These are phyloP conservation scores for Alloteropsis semialata DNA, from an alignment of 176 grass and related monocot species.

Conservation along the genomic window DNA sequence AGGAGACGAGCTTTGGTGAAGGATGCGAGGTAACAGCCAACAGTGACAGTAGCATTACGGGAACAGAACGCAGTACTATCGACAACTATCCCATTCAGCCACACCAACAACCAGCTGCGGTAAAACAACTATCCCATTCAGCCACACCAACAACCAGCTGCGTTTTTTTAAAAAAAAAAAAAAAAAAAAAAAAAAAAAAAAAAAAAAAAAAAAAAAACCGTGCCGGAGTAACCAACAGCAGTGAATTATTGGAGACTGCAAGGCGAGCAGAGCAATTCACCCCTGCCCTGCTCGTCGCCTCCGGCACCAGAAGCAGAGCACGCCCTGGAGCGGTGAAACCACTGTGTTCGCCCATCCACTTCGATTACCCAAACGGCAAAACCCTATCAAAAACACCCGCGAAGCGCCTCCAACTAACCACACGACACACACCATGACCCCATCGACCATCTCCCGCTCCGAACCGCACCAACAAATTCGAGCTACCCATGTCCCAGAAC, in stretches of 20 bases:
- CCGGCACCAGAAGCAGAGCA: background rate
- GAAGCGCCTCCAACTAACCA: background rate
- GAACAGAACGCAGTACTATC: background rate
- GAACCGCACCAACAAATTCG: background rate
- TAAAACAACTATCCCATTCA: too few species aligned
- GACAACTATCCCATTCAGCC: background rate
- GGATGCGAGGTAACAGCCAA: background rate
- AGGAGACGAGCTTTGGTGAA: background rate
- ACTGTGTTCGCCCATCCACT: background rate
- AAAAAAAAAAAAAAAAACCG: conserved; percentile 3
- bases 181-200: too few species aligned
- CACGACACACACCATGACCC: background rate
- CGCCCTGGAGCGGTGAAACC: background rate
- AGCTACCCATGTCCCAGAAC: background rate
- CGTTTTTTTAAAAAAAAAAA: too few species aligned
- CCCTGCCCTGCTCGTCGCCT: background rate
- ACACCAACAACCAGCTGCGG: background rate
- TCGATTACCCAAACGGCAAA: background rate
- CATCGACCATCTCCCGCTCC: background rate
- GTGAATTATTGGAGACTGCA: background rate
- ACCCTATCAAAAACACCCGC: background rate
- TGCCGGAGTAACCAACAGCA: background rate
- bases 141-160: too few species aligned
- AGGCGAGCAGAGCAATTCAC: background rate
- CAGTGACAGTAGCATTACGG: background rate